Percentiles rank a stretch among this genome's conserved stretches.
phyloP scores from a whole-genome alignment of 805 yeast genomes.

The Candida oleophila region DNA sequence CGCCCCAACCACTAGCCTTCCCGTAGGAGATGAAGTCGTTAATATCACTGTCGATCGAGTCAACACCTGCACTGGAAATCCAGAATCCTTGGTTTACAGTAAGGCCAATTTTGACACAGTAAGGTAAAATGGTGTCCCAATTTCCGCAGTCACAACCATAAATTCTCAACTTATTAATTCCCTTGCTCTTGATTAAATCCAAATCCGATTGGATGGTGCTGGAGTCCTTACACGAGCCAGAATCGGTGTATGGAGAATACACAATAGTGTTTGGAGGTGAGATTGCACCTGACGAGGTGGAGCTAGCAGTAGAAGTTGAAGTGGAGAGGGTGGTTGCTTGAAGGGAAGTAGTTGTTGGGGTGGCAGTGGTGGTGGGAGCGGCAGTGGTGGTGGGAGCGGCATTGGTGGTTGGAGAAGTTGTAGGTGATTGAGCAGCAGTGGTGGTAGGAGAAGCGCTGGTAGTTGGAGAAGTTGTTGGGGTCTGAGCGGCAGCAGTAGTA shows the following conservation, averaged over 20 bases:
- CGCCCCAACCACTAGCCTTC: conserved; percentile 58
- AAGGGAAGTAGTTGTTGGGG: conserved; percentile 19
- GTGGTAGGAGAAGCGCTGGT: conserved; percentile 13
- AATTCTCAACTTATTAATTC: conserved; percentile 66
- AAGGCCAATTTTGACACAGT: conserved; percentile 57
- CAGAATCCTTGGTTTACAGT: conserved; percentile 85
- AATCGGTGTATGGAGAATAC: conserved; percentile 75
- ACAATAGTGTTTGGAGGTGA: conserved; percentile 59
- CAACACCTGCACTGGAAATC: conserved; percentile 64
- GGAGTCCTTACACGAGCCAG: conserved; percentile 64
- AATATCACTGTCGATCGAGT: conserved; percentile 65
- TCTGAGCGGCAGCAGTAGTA: conserved; percentile 14
- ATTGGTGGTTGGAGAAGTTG: conserved; percentile 12
- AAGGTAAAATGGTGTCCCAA: conserved; percentile 62
- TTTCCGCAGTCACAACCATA: conserved; percentile 88
- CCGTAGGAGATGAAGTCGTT: conserved; percentile 49
- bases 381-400: conserved; percentile 10
- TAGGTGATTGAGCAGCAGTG: conserved; percentile 10
- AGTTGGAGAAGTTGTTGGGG: conserved; percentile 15
- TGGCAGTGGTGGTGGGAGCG: conserved; percentile 8
- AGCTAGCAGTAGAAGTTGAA: conserved; percentile 12
- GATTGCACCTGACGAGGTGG: conserved; percentile 17
- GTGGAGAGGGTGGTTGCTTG: conserved; percentile 12
- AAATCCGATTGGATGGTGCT: conserved; percentile 59
- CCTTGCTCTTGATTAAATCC: conserved; percentile 52